phyloP scores from a whole-genome alignment of 2,329 filamentous ascomycete genomes.

The Botrytis squamosa region DNA sequence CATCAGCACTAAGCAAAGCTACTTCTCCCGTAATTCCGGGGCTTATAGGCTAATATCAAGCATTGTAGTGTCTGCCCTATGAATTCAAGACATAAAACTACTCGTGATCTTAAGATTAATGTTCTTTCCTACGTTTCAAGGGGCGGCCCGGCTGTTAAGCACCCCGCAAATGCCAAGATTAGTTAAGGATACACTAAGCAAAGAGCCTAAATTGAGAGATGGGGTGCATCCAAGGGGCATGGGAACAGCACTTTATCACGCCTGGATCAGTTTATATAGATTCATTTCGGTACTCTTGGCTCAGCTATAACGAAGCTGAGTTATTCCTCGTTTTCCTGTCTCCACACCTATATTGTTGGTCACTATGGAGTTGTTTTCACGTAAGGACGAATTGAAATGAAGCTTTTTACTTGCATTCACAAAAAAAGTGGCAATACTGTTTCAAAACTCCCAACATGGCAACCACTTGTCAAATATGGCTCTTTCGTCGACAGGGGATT shows the following conservation, averaged over 20 bases:
- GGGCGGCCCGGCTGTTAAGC: background rate
- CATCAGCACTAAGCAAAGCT: background rate
- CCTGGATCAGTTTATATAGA: background rate
- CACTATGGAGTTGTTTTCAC: background rate
- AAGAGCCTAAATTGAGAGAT: conserved; percentile 10
- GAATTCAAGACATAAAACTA: background rate
- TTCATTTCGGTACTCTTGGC: background rate
- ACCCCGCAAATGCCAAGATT: conserved; percentile 11
- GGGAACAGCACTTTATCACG: background rate
- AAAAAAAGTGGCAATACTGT: background rate
- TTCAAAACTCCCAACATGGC: background rate
- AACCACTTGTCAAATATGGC: background rate
- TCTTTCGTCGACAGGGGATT: background rate
- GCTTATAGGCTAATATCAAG: conserved; percentile 2
- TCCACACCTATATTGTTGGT: too few species aligned
- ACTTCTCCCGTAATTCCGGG: background rate
- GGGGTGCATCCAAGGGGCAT: background rate
- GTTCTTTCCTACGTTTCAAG: background rate
- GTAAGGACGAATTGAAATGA: background rate
- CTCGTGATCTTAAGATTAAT: background rate
- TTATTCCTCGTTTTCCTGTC: background rate
- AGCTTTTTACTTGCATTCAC: background rate
- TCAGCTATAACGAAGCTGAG: background rate
- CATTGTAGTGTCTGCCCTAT: background rate
- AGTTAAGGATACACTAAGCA: background rate